Base-by-base conservation (phyloP, 2,329 filamentous ascomycete species). In the Diplodia seriata region DNA sequence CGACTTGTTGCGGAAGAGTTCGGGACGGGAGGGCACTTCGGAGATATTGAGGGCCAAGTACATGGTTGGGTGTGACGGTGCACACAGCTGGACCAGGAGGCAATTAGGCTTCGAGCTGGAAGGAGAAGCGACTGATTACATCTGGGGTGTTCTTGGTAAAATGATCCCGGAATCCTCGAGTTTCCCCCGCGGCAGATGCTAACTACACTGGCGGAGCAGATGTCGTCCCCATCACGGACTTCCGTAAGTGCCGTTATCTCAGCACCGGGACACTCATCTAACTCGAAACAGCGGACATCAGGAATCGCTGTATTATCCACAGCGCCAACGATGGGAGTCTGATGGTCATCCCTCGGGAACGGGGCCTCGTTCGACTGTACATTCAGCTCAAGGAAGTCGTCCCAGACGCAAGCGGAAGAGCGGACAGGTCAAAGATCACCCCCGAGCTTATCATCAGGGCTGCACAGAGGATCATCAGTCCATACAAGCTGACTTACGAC, bases 31-130 rank as follows among this genome's bases (percentile, higher is more conserved):
- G 64, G 74, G 72, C 31, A 78, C 70, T 18, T 72, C 69, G 70
- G 84, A 86, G 71, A 73, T 76, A 0, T 78, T 89, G 2, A 83
- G 80, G 49, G 83, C 85, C 6, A 89, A 89, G 73, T 92, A 90
- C 70, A 81, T 92, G 36, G 82, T 92, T 4, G 90, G 89, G 0
- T 89, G 86, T 54, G 90, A 91, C 70, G 90, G 90, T 0, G 89
- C 90, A 0, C 88, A 89, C 72, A 88, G 85, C 67, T 91, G 88
- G 87, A 87, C 86, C 0, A 80, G 89, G 49, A 81, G 83, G 66
- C 82, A 86, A 66, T 78, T 91, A 1, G 85, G 86, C 0, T 84
- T 87, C 38, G 80, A 84, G 38, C 79, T 89, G 56, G 80, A 85
- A 56, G 87, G 87, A 5, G 86, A 88, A 62, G 83, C 81, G 4